Base-by-base conservation (phyloP, 139 green algal genomes). In the Closterium sp. region DNA sequence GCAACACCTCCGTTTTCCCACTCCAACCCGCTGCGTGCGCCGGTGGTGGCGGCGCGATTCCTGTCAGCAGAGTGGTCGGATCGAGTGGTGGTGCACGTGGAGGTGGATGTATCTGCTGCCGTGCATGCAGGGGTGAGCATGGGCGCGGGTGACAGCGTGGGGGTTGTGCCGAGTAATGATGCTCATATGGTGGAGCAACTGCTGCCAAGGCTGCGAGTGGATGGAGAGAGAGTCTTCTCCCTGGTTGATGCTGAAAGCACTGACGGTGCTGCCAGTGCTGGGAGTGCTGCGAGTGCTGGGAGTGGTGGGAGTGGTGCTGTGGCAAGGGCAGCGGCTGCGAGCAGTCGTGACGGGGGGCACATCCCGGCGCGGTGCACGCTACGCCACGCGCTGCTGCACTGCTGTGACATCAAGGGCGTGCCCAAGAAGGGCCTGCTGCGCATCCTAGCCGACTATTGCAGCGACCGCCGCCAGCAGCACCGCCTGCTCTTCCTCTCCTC, bases 361-460 rank as follows among this genome's bases (percentile, higher is more conserved):
- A 29, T 94, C 21, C 62, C 29, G 34, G 95, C 93, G 90, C 96
- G 97, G 24, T 98, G 97, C 96, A 97, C 95, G 45, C 85, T 99
- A 85, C 91, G 94, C n/a, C 87, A 95, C 5, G 97, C 96, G 22
- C 94, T 99, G 30, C 86, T 92, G 9, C 87, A 86, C 29, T 95
- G 94, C 79, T 91, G 96, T 21, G 98, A 99, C 95, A 86, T 99
- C 30, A 97, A 95, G 0, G 92, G 89, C n/a, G 73, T 93, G 2
- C 94, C 96, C 2, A 95, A 94, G 45, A 99, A 99, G 96, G 96
- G 95, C 1, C 92, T 98, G 91, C 95, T 99, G 89, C 94, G 97
- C 10, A 87, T 98, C 79, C 96, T 99, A 87, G 98, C 96, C 1
- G 97, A 98, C 95, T 96, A 98, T 93, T 98, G 97, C 95, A 90